phyloP scores from a whole-genome alignment of 306 rosid species.

The Rosa rugosa region DNA sequence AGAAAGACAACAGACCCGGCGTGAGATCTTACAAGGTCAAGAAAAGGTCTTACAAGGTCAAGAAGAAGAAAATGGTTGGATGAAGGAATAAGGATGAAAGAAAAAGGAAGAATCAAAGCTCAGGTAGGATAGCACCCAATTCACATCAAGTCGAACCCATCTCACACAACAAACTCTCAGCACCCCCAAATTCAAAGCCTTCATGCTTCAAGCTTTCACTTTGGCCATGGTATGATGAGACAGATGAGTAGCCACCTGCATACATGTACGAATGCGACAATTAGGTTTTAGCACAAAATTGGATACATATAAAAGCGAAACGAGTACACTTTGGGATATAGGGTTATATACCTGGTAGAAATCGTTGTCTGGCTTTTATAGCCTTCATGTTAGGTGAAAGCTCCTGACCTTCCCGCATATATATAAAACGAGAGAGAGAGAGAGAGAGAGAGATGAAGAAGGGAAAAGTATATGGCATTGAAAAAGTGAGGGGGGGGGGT shows the following conservation, averaged over 20 bases:
- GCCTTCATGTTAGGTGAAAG: slow-evolving; percentile 17
- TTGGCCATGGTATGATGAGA: neutral
- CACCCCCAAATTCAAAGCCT: slow-evolving; percentile 9
- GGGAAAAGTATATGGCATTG: neutral
- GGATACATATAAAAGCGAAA: neutral
- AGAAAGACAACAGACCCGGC: slow-evolving; percentile 17
- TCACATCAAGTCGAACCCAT: slow-evolving; percentile 29
- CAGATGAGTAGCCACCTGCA: neutral
- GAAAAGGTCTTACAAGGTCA: slow-evolving; percentile 99
- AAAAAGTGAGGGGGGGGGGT: slow-evolving; percentile 18
- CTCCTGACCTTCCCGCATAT: slow-evolving; percentile 14
- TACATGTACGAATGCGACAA: neutral
- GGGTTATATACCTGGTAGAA: slow-evolving; percentile 44
- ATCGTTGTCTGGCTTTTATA: slow-evolving; percentile 51
- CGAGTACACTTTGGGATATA: neutral
- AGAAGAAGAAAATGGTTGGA: slow-evolving; percentile 48
- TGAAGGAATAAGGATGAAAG: neutral
- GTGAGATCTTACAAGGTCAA: slow-evolving; percentile 95
- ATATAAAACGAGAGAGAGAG: slow-evolving; percentile 25
- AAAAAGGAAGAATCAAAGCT: slow-evolving; percentile 47
- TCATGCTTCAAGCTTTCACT: neutral
- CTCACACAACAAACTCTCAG: neutral
- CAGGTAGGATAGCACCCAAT: slow-evolving; percentile 86
- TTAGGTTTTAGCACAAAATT: neutral
- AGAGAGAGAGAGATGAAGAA: slow-evolving; percentile 1